Base-by-base conservation (phyloP, 768 basidiomycete genomes). In the Psilocybe azurescens region DNA sequence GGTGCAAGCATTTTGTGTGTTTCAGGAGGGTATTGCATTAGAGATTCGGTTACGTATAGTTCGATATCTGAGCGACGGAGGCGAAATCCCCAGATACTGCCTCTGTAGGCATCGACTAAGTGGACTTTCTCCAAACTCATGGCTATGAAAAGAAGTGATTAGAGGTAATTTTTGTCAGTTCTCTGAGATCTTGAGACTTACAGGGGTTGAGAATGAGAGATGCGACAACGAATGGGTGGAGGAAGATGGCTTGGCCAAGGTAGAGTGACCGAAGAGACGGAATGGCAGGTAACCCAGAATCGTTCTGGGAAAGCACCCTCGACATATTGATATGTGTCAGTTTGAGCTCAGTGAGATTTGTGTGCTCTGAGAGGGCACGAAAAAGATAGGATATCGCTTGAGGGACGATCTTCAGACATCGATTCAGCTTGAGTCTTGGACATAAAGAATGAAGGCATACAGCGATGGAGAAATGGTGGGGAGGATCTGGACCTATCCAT, bases 401-500 rank as follows among this genome's bases (percentile, higher is more conserved):
- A 1, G 81, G 74, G 4, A 84, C 81, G 55, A 84, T 83, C 81
- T 84, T 33, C 20, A 30, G 44, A n/a, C 2, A 54, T n/a, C 2
- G 20, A 32, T 39, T 32, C 47, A 47, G 29, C 46, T 38, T 7
- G 30, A 47, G 9, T 2, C 4, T 33, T 3, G n/a, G 44, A 16
- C 3, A 14, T 5, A 38, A 4, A 47, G 30, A 52, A 28, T 44
- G 14, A 16, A 1, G 30, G 77, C 83, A 65, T 67, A 87, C 87
- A 32, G 86, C 85, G n/a, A 76, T 84, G 1, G 86, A 86, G 66
- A 87, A 85, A 65, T 88, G 83, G 60, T 88, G 86, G 11, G 80
- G 81, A 28, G 86, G 86, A 66, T 86, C 86, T 3, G 84, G 86
- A 3, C 86, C 83, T n/a, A 75, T 81, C 88, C 88, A 88, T 20